Conservation (phyloP, 2,329 filamentous ascomycete genomes). For the Phialocephala subalpina region DNA sequence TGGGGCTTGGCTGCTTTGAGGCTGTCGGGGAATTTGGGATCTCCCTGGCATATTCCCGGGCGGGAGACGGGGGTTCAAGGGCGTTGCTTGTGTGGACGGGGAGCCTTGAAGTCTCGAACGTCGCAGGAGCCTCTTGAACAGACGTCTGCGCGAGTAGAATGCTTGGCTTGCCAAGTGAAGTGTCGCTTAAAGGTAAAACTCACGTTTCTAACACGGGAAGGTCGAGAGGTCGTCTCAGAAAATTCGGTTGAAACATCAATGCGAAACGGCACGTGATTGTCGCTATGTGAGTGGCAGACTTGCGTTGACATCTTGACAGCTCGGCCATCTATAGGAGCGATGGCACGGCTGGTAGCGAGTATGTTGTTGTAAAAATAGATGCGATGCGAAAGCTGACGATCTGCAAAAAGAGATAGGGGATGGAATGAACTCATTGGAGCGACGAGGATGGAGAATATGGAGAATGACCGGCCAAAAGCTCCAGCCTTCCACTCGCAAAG, state of each 20-base stretch:
- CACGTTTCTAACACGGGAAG: neutral
- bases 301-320: neutral
- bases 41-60: conserved; percentile 1
- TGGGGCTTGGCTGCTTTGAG: conserved; percentile 2
- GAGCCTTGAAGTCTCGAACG: neutral
- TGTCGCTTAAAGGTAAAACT: neutral
- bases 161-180: conserved; percentile 7
- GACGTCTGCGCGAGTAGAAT: conserved; percentile 5
- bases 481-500: too few species aligned
- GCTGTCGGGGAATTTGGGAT: neutral
- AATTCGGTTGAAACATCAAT: conserved; percentile 11
- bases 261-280: neutral
- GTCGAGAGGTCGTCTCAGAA: neutral
- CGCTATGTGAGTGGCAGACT: neutral
- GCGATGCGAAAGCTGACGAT: neutral
- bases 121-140: conserved; percentile 9
- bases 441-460: neutral
- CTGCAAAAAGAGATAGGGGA: neutral
- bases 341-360: neutral
- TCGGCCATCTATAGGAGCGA: neutral
- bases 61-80: neutral
- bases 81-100: neutral
- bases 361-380: neutral
- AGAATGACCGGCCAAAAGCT: neutral
- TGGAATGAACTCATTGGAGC: neutral